Percentiles rank a stretch among this genome's conserved stretches.
phyloP scores from a whole-genome alignment of 2,329 filamentous ascomycete species.

The Exserohilum turcica region DNA sequence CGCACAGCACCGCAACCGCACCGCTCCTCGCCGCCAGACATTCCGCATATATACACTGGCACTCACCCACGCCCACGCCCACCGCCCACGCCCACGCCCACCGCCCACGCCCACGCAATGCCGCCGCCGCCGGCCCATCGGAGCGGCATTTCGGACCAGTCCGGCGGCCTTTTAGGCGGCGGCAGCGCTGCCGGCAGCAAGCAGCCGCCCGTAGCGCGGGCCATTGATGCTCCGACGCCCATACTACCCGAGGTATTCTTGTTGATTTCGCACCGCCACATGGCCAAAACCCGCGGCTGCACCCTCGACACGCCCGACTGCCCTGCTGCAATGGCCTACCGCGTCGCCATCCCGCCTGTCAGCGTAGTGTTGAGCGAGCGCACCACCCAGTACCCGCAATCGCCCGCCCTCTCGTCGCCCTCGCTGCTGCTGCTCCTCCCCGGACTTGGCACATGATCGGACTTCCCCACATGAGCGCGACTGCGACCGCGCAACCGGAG shows the following conservation, averaged over 20 bases:
- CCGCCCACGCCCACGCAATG: conserved; percentile 2
- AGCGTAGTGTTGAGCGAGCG: conserved; percentile 14
- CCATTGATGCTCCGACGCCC: conserved; percentile 33
- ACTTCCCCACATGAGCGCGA: conserved; percentile 41
- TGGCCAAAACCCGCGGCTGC: conserved; percentile 15
- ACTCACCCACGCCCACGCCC: too few relatives aligned
- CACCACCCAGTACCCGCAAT: conserved; percentile 14
- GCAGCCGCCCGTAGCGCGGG: conserved; percentile 32
- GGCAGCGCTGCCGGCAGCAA: conserved; percentile 24
- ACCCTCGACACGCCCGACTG: conserved; percentile 15
- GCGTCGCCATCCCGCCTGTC: conserved; percentile 14
- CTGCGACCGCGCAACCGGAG: conserved; percentile 29
- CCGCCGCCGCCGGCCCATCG: conserved; percentile 12
- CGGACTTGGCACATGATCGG: conserved; percentile 44
- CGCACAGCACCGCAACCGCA: conserved; percentile 9
- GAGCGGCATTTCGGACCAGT: conserved; percentile 24
- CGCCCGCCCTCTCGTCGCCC: conserved; percentile 19
- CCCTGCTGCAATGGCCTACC: conserved; percentile 14
- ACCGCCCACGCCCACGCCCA: too few relatives aligned
- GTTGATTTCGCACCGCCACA: conserved; percentile 29
- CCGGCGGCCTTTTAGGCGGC: conserved; percentile 16
- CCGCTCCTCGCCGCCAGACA: conserved; percentile 8
- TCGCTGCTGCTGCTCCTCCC: conserved; percentile 21
- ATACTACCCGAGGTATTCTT: conserved; percentile 33
- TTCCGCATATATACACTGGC: conserved; percentile 1